Evolutionary conservation across 768 basidiomycete species (phyloP), one percentile per base, ranked within the genome.

Genomic region (Lactarius sp.): DNA sequence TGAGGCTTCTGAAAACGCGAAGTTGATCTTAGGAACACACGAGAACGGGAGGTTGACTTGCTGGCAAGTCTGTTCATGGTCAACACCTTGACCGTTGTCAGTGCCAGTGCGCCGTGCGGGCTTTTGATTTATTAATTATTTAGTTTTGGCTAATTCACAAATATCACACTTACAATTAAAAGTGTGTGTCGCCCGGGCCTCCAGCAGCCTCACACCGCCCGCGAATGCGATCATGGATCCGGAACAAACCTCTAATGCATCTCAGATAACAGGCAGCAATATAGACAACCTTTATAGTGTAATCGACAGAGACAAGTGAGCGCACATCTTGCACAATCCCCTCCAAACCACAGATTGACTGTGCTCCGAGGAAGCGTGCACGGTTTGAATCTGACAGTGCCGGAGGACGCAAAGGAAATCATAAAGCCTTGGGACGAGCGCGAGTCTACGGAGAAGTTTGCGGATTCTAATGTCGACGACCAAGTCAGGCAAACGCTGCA

Each of bases 351-450:
- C 13, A 64, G 60, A 64, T 49, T 64, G 58, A 64, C 47, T 42
- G 60, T 16, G 61, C 46, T 49, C 58, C 53, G 66, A 58, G 64
- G 52, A 72, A 92, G 89, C 71, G 88, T 93, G 56, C 80, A 93
- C 71, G 92, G 92, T 46, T 75, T 93, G 69, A 92, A 92, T 71
- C 75, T 93, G 59, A 80, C 82, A 6, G 80, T 90, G n/a, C 91
- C 91, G 31, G 92, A 93, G 72, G 81, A 87, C 68, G 92, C 91
- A 1, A 85, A 83, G 66, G 81, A 77, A 14, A 73, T 92, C 42
- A 87, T 94, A 65, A 94, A 94, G 73, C 84, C 87, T 3, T 94
- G 92, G 92, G 81, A 86, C 60, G 79, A 88, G 68, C 77, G 91
- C 51, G 88, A 93, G 27, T 84, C 87, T 55, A 85, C 81, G 12